Evolutionary conservation across 2,329 filamentous ascomycete species (phyloP), one percentile per base, ranked within the genome.

Genomic region (Colletotrichum graminicola): DNA sequence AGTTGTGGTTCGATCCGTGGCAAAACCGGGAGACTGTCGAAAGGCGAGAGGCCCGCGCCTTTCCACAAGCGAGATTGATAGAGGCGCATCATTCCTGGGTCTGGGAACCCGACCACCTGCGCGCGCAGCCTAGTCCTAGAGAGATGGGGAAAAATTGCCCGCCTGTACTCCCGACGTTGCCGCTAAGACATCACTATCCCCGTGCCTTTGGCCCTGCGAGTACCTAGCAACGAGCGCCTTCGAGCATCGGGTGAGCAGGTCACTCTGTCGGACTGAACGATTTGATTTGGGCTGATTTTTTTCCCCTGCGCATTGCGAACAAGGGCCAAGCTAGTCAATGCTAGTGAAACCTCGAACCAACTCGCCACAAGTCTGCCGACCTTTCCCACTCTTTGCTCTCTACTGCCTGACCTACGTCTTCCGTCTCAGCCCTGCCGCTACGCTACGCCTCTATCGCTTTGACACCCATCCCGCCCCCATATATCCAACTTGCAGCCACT

Each of bases 41-140:
- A 69, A 69, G 69, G 69, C 65, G 54, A 69, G 60, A 72, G 69
- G 65, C 54, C 69, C 69, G 69, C 69, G 66, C 41, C 70, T 72
- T 66, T 51, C 52, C 67, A 71, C 70, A 72, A 72, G 70, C 70
- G 70, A 72, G 70, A 72, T 72, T 72, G 70, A 66, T 71, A 66
- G 71, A 66, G 54, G 52, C 65, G 69, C 69, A 72, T 72, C 69
- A 72, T 72, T 72, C 69, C 66, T 69, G 68, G 68, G 57, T 49
- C 61, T 55, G 23, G 45, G 54, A 52, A 45, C 36, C 61, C 54
- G 34, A 32, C 47, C 64, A n/a, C 45, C 45, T 18, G 34, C 45
- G 34, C 34, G 43, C 18, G 18, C n/a, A 45, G 16, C 63, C 41
- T 43, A 49, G 18, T 45, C 60, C 60, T 34, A 54, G 36, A 49